These are phyloP conservation scores for Botrytis cinerea DNA, from an alignment of 2,329 filamentous ascomycete genomes.

Conservation along the genomic window DNA sequence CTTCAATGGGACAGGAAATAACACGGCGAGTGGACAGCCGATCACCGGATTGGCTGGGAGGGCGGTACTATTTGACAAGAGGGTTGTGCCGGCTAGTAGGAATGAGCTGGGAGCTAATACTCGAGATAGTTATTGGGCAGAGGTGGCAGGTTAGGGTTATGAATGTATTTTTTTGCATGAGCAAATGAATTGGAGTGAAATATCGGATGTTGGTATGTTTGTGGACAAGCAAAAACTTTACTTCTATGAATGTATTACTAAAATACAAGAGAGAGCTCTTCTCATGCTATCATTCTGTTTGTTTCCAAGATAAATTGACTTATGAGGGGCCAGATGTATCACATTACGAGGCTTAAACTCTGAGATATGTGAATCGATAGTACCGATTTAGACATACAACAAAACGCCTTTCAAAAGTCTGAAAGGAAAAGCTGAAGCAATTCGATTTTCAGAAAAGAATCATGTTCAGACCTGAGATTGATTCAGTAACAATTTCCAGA, in stretches of 20 bases:
- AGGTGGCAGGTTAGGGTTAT: conserved; percentile 23
- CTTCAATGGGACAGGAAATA: conserved; percentile 33
- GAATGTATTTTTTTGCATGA: neutral
- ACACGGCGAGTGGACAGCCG: conserved; percentile 24
- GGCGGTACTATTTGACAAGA: conserved; percentile 29
- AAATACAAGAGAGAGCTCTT: neutral
- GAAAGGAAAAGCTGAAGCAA: neutral
- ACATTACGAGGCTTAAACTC: neutral
- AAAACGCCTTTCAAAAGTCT: neutral
- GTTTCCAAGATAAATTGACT: neutral
- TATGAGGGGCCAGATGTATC: neutral
- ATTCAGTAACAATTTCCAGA: no score
- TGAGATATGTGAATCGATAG: neutral
- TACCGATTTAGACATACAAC: neutral
- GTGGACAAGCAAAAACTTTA: neutral
- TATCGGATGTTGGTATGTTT: neutral
- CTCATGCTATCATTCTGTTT: neutral
- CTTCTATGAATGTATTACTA: neutral
- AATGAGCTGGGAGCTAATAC: conserved; percentile 28
- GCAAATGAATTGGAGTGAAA: neutral
- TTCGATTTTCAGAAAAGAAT: neutral
- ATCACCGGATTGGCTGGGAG: conserved; percentile 25
- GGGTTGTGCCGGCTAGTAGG: conserved; percentile 6
- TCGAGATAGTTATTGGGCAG: conserved; percentile 33
- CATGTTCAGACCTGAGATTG: no score